Percentiles rank a stretch among this genome's conserved stretches.
phyloP scores from a whole-genome alignment of 2,329 filamentous ascomycete species.

The Cyclaneusma minus region DNA sequence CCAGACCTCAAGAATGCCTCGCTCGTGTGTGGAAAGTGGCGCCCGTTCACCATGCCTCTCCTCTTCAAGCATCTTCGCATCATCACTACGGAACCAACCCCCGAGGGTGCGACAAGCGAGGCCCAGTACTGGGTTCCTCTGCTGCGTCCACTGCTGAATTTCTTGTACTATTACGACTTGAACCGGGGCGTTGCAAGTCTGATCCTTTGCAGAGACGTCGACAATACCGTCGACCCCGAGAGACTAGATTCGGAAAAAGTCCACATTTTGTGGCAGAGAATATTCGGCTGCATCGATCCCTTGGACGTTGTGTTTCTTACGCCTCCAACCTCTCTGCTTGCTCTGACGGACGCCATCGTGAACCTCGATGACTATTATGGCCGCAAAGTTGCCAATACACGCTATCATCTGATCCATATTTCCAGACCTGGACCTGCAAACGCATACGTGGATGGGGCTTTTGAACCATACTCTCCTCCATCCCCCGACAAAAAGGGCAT shows the following conservation, averaged over 20 bases:
- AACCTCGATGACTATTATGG: slow-evolving; percentile 20
- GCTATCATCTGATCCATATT: neutral
- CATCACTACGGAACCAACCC: slow-evolving; percentile 19
- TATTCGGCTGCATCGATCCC: slow-evolving; percentile 39
- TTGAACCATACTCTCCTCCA: slow-evolving; percentile 1
- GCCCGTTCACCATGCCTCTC: slow-evolving; percentile 30
- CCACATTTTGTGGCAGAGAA: slow-evolving; percentile 39
- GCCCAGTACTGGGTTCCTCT: neutral
- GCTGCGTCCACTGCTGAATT: neutral
- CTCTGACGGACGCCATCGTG: slow-evolving; percentile 39
- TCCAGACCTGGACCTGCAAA: no score
- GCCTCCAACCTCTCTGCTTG: slow-evolving; percentile 45
- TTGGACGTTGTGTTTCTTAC: slow-evolving; percentile 39
- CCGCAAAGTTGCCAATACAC: neutral
- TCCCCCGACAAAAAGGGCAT: no score
- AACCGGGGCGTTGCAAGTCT: slow-evolving; percentile 1
- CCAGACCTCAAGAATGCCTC: slow-evolving; percentile 39
- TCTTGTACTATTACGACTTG: neutral
- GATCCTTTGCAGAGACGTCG: neutral
- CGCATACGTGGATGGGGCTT: no score
- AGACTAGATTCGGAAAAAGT: no score
- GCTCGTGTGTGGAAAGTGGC: slow-evolving; percentile 35
- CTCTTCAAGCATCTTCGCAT: slow-evolving; percentile 41
- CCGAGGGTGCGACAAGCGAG: no score
- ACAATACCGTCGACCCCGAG: neutral